phyloP scores from a whole-genome alignment of 2,329 filamentous ascomycete species.

The Aspergillus felis region DNA sequence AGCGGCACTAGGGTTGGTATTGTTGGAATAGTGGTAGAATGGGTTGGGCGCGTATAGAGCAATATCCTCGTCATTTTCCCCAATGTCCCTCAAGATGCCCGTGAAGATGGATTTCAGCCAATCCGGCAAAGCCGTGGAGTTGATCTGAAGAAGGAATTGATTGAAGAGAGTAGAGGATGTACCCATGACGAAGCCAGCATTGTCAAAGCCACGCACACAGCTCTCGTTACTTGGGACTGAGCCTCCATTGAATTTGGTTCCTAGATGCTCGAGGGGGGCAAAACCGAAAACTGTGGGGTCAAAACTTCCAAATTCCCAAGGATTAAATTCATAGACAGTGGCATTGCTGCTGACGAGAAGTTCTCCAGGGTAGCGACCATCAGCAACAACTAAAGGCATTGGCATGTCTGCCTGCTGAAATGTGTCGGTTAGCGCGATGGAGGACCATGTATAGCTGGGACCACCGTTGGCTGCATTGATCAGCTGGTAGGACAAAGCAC shows the following conservation, averaged over 20 bases:
- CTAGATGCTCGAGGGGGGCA: slow-evolving; percentile 64
- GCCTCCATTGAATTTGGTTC: slow-evolving; percentile 67
- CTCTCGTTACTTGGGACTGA: slow-evolving; percentile 49
- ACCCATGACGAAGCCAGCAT: slow-evolving; percentile 76
- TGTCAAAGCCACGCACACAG: slow-evolving; percentile 79
- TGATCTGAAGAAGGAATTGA: slow-evolving; percentile 63
- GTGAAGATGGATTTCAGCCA: slow-evolving; percentile 52
- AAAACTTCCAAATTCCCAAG: slow-evolving; percentile 71
- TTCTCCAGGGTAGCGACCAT: slow-evolving; percentile 60
- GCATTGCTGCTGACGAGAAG: slow-evolving; percentile 62
- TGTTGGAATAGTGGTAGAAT: slow-evolving; percentile 62
- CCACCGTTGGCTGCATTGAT: slow-evolving; percentile 72
- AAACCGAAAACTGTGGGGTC: slow-evolving; percentile 69
- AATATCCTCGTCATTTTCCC: slow-evolving; percentile 62
- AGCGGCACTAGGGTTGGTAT: slow-evolving; percentile 54
- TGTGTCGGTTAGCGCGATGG: slow-evolving; percentile 57
- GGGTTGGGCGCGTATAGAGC: slow-evolving; percentile 71
- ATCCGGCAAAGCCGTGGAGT: slow-evolving; percentile 47
- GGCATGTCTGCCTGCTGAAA: slow-evolving; percentile 62
- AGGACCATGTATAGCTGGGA: slow-evolving; percentile 73
- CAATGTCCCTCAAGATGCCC: slow-evolving; percentile 52
- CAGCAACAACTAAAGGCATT: slow-evolving; percentile 67
- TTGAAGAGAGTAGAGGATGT: slow-evolving; percentile 84
- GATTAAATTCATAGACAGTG: slow-evolving; percentile 71
- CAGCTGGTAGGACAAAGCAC: slow-evolving; percentile 76